These are phyloP conservation scores for Claviceps sorghi DNA, from an alignment of 2,329 filamentous ascomycete genomes.

Conservation along the genomic window DNA sequence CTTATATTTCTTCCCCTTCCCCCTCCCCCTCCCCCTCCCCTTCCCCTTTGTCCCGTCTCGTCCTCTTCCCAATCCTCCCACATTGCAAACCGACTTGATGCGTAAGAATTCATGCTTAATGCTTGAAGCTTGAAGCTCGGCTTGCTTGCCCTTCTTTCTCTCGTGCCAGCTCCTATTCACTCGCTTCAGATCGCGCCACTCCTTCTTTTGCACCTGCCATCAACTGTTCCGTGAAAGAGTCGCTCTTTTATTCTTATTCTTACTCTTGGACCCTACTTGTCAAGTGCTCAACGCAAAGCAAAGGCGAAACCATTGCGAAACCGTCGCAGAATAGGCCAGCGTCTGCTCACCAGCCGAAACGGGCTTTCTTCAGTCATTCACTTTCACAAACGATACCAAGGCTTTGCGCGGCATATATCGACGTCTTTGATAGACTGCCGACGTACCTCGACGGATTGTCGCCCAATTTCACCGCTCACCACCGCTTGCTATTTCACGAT, in stretches of 20 bases:
- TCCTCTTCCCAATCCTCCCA: neutral
- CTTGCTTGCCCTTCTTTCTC: neutral
- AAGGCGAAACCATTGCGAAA: neutral
- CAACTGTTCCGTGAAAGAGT: neutral
- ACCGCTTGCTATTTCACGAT: slow-evolving; percentile 21
- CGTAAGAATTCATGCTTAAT: neutral
- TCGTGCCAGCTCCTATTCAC: neutral
- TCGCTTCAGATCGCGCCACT: neutral
- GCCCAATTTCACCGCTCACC: neutral
- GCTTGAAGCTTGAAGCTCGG: neutral
- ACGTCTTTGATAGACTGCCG: slow-evolving; percentile 1
- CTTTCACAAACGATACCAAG: neutral
- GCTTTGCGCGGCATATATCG: neutral
- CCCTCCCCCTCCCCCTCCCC: neutral
- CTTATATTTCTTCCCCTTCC: neutral
- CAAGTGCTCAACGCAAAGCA: neutral
- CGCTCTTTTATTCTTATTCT: neutral
- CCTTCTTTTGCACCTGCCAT: neutral
- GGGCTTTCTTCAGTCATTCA: neutral
- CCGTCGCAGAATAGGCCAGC: neutral
- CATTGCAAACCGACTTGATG: neutral
- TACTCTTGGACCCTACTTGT: neutral
- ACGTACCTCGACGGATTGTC: neutral
- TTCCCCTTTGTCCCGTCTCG: neutral
- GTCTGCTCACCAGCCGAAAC: neutral